phyloP scores from a whole-genome alignment of 1,139 yeast species.

The Eremothecium coryli region DNA sequence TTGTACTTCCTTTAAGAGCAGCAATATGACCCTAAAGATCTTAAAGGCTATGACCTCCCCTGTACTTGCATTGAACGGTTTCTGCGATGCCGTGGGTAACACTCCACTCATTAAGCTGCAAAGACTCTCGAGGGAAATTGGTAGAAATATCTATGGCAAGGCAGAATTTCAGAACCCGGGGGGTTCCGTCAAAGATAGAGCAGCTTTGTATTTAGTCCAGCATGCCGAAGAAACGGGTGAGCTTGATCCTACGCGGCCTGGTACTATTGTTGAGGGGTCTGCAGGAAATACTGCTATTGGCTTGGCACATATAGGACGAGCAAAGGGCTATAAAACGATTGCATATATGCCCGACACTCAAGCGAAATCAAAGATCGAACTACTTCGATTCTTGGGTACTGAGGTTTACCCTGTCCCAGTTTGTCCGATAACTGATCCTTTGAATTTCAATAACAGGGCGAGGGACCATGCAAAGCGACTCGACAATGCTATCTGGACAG shows the following conservation, averaged over 20 bases:
- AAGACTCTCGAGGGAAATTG: constrained; percentile 49
- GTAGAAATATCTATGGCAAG: constrained; percentile 75
- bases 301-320: constrained; percentile 75
- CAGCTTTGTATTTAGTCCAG: constrained; percentile 67
- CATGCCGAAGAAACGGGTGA: constrained; percentile 72
- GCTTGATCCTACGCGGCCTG: constrained; percentile 35
- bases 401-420: constrained; percentile 90
- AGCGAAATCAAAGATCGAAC: constrained; percentile 66
- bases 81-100: constrained; percentile 75
- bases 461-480: constrained; percentile 67
- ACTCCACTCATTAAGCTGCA: constrained; percentile 71
- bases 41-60: constrained; percentile 32
- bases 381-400: constrained; percentile 66
- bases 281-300: constrained; percentile 89
- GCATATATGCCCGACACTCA: constrained; percentile 89
- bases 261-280: constrained; percentile 58
- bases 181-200: constrained; percentile 87
- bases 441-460: constrained; percentile 80
- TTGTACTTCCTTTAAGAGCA: too few species aligned
- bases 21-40: not conserved
- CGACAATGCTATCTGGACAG: constrained; percentile 82
- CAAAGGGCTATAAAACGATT: constrained; percentile 74
- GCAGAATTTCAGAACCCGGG: constrained; percentile 95
- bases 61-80: constrained; percentile 50
- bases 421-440: constrained; percentile 69